Evolutionary conservation across 768 basidiomycete genomes (phyloP).

Genomic region (Leccinum truebloodii): DNA sequence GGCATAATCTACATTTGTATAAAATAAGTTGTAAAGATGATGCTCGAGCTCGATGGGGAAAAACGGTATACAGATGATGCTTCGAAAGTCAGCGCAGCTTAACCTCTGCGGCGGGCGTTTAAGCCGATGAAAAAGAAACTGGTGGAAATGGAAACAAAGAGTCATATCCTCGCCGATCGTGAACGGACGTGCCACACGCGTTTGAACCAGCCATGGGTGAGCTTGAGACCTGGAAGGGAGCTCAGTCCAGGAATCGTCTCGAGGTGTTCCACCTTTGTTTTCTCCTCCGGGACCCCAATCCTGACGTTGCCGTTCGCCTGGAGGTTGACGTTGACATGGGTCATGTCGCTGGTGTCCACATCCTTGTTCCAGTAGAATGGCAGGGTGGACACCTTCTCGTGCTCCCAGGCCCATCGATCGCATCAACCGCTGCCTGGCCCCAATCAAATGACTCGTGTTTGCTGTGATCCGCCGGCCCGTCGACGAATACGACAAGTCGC

Average conservation of each 20-base stretch:
- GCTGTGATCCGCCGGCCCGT: constrained; percentile 56
- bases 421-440: constrained; percentile 68
- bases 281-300: neutral
- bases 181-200: constrained; percentile 36
- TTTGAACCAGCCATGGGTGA: constrained; percentile 33
- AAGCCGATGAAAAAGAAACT: neutral
- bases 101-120: neutral
- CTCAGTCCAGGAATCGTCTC: constrained; percentile 24
- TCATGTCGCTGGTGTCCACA: constrained; percentile 36
- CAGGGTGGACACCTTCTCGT: constrained; percentile 30
- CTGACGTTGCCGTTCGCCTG: neutral
- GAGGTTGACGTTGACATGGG: constrained; percentile 8
- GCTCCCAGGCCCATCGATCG: constrained; percentile 60
- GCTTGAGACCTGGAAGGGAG: constrained; percentile 26
- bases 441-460: constrained; percentile 71
- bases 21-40: constrained; percentile 7
- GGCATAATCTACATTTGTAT: constrained; percentile 5
- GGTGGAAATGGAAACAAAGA: no score
- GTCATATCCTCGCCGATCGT: constrained; percentile 23
- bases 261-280: constrained; percentile 20
- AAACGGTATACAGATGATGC: neutral
- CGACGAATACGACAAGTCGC: constrained; percentile 68
- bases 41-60: neutral
- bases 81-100: constrained; percentile 16
- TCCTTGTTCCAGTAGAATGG: constrained; percentile 54